Evolutionary conservation across 1,284 basidiomycete species (phyloP).

Genomic region (Blastosporella zonata): DNA sequence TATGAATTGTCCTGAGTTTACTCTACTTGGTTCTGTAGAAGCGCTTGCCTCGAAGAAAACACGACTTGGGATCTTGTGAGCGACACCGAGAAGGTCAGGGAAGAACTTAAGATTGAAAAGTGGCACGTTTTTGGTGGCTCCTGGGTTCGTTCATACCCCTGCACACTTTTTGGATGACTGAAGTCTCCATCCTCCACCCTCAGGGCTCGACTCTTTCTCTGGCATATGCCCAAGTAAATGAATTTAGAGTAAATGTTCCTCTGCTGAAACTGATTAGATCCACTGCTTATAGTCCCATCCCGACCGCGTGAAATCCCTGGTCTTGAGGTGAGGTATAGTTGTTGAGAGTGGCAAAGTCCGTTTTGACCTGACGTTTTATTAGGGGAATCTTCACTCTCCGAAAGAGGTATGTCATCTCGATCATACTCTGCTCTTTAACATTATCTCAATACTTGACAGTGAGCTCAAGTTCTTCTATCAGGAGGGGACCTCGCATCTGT

Average conservation of each 20-base stretch:
- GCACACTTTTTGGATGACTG: neutral
- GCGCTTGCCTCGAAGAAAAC: conserved; percentile 79
- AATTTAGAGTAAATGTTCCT: neutral
- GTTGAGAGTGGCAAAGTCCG: neutral
- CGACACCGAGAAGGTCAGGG: conserved; percentile 83
- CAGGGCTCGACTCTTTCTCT: conserved; percentile 90
- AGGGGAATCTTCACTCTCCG: conserved; percentile 90
- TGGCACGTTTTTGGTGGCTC: conserved; percentile 94
- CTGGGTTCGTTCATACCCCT: conserved; percentile 54
- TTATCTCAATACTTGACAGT: conserved; percentile 30
- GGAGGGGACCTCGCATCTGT: conserved; percentile 75
- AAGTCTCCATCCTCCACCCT: neutral
- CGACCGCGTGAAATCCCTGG: conserved; percentile 73
- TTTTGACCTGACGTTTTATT: conserved; percentile 1
- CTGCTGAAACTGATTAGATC: conserved; percentile 1
- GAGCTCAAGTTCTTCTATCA: conserved; percentile 95
- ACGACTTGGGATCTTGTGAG: conserved; percentile 94
- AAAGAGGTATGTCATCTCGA: conserved; percentile 48
- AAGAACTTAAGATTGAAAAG: conserved; percentile 72
- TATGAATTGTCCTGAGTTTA: neutral
- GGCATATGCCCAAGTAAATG: conserved; percentile 76
- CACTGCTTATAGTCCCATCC: conserved; percentile 70
- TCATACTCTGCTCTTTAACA: neutral
- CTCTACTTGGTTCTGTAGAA: conserved; percentile 35
- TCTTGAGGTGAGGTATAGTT: conserved; percentile 60